Conservation (phyloP, 148 eudicot genomes). For the Drosera capensis region DNA sequence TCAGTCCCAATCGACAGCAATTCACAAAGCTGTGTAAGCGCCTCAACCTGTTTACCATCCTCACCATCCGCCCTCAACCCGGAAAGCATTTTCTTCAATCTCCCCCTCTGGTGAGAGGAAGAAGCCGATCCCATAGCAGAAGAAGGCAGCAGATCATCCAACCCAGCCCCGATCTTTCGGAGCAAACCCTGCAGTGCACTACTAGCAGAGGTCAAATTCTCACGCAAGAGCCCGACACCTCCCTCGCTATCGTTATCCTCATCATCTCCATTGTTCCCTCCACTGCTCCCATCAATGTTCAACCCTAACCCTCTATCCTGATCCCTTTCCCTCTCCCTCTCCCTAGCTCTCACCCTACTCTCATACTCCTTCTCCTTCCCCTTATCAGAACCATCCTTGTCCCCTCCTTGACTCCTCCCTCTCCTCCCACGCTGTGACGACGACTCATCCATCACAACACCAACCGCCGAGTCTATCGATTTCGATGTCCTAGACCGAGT, state of each 20-base stretch:
- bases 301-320: slow-evolving; percentile 32
- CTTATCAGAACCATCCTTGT: slow-evolving; percentile 45
- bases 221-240: slow-evolving; percentile 64
- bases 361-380: slow-evolving; percentile 79
- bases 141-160: slow-evolving; percentile 84
- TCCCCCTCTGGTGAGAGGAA: slow-evolving; percentile 70
- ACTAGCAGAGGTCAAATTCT: slow-evolving; percentile 81
- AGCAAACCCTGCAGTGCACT: slow-evolving; percentile 93
- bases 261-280: slow-evolving; percentile 25
- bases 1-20: slow-evolving; percentile 84
- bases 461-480: slow-evolving; percentile 15
- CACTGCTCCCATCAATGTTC: slow-evolving; percentile 30
- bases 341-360: slow-evolving; percentile 19
- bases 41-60: slow-evolving; percentile 90
- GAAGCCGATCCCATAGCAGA: slow-evolving; percentile 65
- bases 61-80: slow-evolving; percentile 94
- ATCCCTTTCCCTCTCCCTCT: slow-evolving; percentile 33
- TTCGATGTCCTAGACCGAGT: slow-evolving; percentile 38
- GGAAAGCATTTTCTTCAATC: slow-evolving; percentile 73
- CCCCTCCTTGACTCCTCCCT: slow-evolving; percentile 28
- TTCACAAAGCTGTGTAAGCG: slow-evolving; percentile 89
- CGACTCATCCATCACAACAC: slow-evolving; percentile 48
- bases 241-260: slow-evolving; percentile 55
- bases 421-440: slow-evolving; percentile 54
- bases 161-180: slow-evolving; percentile 82